These are phyloP conservation scores for Oryza rufipogon DNA, from an alignment of 176 grass and related monocot species.

Conservation along the genomic window DNA sequence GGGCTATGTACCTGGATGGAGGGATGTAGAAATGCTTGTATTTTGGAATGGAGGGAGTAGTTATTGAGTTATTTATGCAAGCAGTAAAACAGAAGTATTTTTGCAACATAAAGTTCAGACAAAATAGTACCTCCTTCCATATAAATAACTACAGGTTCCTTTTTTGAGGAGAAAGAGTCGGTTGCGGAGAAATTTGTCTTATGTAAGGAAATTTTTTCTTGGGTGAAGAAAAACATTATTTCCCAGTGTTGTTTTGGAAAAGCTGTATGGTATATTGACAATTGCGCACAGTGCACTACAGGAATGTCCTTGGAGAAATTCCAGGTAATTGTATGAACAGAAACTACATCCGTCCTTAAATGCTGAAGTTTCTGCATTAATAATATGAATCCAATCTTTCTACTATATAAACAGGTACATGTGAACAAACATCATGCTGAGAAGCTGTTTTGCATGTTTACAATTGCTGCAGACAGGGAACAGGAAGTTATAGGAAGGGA, in stretches of 20 bases:
- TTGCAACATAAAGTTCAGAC: background rate
- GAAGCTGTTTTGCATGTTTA: background rate
- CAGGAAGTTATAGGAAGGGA: background rate
- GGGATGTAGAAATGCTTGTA: too few species aligned
- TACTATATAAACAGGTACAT: background rate
- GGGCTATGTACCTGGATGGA: too few species aligned
- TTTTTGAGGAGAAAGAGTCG: too few species aligned
- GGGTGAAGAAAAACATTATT: background rate
- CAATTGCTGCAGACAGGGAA: background rate
- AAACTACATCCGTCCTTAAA: conserved; percentile 17
- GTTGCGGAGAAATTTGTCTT: background rate
- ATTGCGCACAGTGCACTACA: background rate
- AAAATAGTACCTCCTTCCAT: background rate
- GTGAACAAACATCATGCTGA: background rate
- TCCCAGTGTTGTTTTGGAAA: background rate
- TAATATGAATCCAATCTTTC: background rate
- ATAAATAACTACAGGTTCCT: background rate
- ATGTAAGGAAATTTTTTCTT: background rate
- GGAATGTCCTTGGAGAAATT: conserved; percentile 16
- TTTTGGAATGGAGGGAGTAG: too few species aligned
- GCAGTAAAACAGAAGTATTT: background rate
- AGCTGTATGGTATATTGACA: background rate
- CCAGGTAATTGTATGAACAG: background rate
- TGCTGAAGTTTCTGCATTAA: background rate
- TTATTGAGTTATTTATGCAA: background rate